These are phyloP conservation scores for Tetradesmus lagerheimii DNA, from an alignment of 139 green algal species.

Conservation along the genomic window DNA sequence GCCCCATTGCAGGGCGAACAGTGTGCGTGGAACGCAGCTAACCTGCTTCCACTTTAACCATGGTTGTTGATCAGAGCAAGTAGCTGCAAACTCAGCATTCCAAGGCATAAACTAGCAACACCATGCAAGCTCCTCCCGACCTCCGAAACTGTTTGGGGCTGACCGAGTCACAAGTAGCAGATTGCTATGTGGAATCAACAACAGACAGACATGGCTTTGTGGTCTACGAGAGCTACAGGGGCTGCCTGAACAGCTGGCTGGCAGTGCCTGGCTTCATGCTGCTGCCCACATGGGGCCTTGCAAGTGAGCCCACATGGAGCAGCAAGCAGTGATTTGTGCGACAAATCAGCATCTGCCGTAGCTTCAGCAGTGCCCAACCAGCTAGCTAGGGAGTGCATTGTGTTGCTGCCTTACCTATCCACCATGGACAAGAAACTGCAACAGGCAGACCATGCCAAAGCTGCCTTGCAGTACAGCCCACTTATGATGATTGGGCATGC, in stretches of 20 bases:
- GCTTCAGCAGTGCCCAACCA: too few species aligned
- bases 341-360: neutral
- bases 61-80: too few species aligned
- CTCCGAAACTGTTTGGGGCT: neutral
- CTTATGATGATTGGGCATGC: neutral
- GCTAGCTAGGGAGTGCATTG: too few species aligned
- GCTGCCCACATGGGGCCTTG: slow-evolving; percentile 8
- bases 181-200: neutral
- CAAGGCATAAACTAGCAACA: too few species aligned
- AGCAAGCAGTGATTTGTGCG: neutral
- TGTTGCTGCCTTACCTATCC: too few species aligned
- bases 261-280: slow-evolving; percentile 16
- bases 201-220: neutral
- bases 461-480: neutral
- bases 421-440: too few species aligned
- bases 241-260: slow-evolving; percentile 18
- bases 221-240: neutral
- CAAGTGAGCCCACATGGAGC: neutral
- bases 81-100: neutral
- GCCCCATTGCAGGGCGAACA: too few species aligned
- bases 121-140: neutral
- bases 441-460: too few species aligned
- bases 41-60: too few species aligned
- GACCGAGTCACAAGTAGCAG: neutral
- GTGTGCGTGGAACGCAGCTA: too few species aligned